phyloP scores from a whole-genome alignment of 2,329 filamentous ascomycete species.

The Aspergillus spinulosporus region DNA sequence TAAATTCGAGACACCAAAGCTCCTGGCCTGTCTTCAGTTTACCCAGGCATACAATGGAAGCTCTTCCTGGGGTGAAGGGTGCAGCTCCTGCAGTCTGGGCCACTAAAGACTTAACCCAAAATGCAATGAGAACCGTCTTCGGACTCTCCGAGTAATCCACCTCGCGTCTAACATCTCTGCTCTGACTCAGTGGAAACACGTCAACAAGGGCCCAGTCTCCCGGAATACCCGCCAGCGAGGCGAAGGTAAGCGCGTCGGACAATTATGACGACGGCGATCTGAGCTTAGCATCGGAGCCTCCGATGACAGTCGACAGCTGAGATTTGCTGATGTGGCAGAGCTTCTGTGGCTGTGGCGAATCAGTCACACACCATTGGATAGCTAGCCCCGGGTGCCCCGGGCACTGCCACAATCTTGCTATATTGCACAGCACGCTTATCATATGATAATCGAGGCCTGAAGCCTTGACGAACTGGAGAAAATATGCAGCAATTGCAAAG shows the following conservation, averaged over 20 bases:
- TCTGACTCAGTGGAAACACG: constrained; percentile 6
- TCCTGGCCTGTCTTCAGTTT: too few relatives aligned
- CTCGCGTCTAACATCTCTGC: not conserved
- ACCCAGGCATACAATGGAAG: not conserved
- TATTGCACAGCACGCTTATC: not conserved
- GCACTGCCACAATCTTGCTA: constrained; percentile 11
- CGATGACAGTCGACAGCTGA: constrained; percentile 13
- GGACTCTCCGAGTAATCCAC: not conserved
- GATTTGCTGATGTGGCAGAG: constrained; percentile 9
- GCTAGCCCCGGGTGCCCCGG: not conserved
- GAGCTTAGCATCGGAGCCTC: constrained; percentile 13
- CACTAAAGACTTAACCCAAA: not conserved
- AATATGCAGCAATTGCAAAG: too few relatives aligned
- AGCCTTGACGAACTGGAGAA: too few relatives aligned
- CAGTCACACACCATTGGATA: not conserved
- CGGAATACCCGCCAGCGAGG: not conserved
- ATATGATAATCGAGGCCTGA: too few relatives aligned
- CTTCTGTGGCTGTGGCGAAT: constrained; percentile 8
- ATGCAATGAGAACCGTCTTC: not conserved
- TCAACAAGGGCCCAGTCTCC: not conserved
- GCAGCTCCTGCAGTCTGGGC: not conserved
- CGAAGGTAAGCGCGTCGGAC: constrained; percentile 1
- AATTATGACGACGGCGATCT: constrained; percentile 5
- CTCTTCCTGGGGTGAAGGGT: not conserved
- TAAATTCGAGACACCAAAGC: too few relatives aligned